Percentiles rank a stretch among this genome's conserved stretches.
These are phyloP conservation scores for Diplodia mutila DNA, from an alignment of 2,329 filamentous ascomycete species.

Conservation along the genomic window DNA sequence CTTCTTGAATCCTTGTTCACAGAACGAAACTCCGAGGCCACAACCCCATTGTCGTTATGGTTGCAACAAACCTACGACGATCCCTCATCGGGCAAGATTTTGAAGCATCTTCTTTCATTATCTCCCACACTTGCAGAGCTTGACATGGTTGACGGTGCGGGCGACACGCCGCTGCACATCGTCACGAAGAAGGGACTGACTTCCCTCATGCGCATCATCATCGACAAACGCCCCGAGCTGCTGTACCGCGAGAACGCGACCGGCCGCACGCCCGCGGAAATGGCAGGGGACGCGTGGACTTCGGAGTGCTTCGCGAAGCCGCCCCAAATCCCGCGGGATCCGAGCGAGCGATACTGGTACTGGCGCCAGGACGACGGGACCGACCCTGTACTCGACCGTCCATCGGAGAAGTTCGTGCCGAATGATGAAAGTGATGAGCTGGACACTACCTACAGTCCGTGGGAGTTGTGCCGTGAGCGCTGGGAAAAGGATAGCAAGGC, in stretches of 20 bases:
- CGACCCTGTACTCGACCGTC: not conserved
- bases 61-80: slow-evolving; percentile 14
- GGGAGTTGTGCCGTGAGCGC: slow-evolving; percentile 43
- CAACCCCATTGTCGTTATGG: slow-evolving; percentile 64
- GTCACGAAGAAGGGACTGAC: slow-evolving; percentile 49
- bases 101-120: slow-evolving; percentile 39
- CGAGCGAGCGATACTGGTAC: slow-evolving; percentile 25
- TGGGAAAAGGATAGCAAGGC: slow-evolving; percentile 30
- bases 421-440: slow-evolving; percentile 5
- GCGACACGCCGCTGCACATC: slow-evolving; percentile 67
- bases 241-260: slow-evolving; percentile 75
- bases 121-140: slow-evolving; percentile 55
- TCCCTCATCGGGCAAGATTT: slow-evolving; percentile 3
- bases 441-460: slow-evolving; percentile 34
- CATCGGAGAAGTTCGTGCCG: slow-evolving; percentile 31
- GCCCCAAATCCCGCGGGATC: slow-evolving; percentile 26
- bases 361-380: not conserved
- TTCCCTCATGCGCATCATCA: slow-evolving; percentile 50
- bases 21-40: slow-evolving; percentile 60
- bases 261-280: slow-evolving; percentile 72
- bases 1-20: slow-evolving; percentile 62
- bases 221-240: slow-evolving; percentile 62
- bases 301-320: slow-evolving; percentile 36
- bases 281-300: slow-evolving; percentile 62
- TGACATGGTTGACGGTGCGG: slow-evolving; percentile 64